Conservation (phyloP, 345 rosid genomes). For the Brassica cretica region DNA sequence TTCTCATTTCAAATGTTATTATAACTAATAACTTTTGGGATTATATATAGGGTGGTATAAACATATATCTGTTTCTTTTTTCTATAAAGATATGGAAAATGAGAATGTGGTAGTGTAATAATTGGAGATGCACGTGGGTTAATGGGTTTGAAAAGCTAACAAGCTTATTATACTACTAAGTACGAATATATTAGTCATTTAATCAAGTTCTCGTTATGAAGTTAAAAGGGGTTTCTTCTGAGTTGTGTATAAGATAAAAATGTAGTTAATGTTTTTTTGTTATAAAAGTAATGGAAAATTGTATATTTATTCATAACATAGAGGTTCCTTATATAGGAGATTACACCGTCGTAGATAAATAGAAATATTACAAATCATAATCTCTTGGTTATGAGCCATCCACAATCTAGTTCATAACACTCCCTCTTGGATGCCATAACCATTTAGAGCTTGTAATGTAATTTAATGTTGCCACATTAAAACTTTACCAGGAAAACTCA, state of each 20-base stretch:
- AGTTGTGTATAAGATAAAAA: not conserved
- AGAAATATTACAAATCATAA: too few relatives aligned
- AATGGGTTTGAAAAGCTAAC: conserved; percentile 19
- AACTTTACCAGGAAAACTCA: too few relatives aligned
- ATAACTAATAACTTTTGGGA: conserved; percentile 29
- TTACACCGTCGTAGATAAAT: too few relatives aligned
- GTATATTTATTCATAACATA: too few relatives aligned
- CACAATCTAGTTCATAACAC: too few relatives aligned
- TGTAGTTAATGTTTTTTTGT: not conserved
- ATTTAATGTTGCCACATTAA: too few relatives aligned
- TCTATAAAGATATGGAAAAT: conserved; percentile 34
- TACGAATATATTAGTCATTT: not conserved
- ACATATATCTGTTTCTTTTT: not conserved
- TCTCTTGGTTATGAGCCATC: too few relatives aligned
- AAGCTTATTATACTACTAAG: conserved; percentile 9
- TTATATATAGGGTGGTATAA: conserved; percentile 4
- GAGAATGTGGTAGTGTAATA: conserved; percentile 46
- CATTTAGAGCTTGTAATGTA: too few relatives aligned
- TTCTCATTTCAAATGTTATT: conserved; percentile 30
- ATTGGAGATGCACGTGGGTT: conserved; percentile 68
- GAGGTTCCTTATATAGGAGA: too few relatives aligned
- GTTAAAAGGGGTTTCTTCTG: not conserved
- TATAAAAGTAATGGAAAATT: too few relatives aligned
- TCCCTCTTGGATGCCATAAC: too few relatives aligned
- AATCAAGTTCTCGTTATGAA: not conserved